Evolutionary conservation across 2,329 filamentous ascomycete species (phyloP).

Genomic region (Colletotrichum sp.): DNA sequence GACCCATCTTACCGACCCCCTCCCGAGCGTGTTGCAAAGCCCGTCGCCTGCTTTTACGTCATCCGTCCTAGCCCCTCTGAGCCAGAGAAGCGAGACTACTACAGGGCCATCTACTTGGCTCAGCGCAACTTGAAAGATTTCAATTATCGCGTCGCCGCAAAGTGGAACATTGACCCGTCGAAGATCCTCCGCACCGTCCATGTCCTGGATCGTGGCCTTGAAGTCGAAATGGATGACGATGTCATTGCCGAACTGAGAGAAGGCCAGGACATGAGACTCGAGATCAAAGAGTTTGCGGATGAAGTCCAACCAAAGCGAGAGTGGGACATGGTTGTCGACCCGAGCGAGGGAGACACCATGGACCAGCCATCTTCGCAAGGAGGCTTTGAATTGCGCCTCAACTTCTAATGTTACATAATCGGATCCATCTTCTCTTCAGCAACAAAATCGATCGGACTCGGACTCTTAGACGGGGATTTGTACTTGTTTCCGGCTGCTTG

Average conservation of each 20-base stretch:
- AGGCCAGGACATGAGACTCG: constrained; percentile 88
- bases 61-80: constrained; percentile 58
- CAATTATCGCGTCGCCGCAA: constrained; percentile 72
- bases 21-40: constrained; percentile 70
- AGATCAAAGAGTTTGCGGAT: constrained; percentile 57
- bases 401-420: constrained; percentile 40
- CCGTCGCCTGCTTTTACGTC: constrained; percentile 89
- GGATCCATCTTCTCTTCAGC: constrained; percentile 5
- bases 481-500: background rate
- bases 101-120: constrained; percentile 86
- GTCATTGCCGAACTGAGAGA: constrained; percentile 83
- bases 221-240: constrained; percentile 90
- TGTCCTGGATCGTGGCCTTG: constrained; percentile 75
- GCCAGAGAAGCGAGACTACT: constrained; percentile 63
- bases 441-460: constrained; percentile 4
- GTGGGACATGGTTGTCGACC: constrained; percentile 67
- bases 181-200: constrained; percentile 75
- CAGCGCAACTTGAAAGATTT: constrained; percentile 79
- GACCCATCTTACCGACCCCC: constrained; percentile 85
- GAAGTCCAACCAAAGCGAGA: constrained; percentile 54
- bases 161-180: constrained; percentile 79
- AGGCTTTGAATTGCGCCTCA: constrained; percentile 51
- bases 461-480: background rate
- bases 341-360: constrained; percentile 40
- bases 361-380: constrained; percentile 32